Evolutionary conservation across 306 rosid genomes (phyloP), one percentile per base, ranked within the genome.

Genomic region (Prunus salicina): DNA sequence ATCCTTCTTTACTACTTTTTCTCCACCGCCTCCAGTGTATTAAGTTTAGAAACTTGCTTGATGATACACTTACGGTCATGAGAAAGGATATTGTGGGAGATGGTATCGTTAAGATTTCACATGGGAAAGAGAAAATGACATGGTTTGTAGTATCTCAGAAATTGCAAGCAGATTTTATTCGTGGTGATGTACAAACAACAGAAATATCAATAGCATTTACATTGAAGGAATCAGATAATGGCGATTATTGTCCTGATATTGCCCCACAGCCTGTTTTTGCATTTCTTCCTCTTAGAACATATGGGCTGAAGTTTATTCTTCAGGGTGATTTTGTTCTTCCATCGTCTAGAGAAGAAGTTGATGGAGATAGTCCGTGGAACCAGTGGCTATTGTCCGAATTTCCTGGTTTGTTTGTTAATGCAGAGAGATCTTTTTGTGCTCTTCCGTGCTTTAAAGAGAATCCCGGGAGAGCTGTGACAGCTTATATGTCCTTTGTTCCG

Each of bases 301-400:
- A 92, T 78, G 98, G 98, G 77, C 86, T 95, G 74, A 95, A 88
- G 66, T 92, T 95, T 81, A 95, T 95, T 75, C 87, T 95, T 85
- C 98, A 95, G 87, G 98, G 98, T 13, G 96, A 95, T 87, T 95
- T 95, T 86, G 93, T 90, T 82, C 93, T 95, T 78, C 97, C 98
- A 13, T 95, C 97, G 30, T 95, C 98, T 58, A 87, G 98, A 82
- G 98, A 95, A 87, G 98, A 95, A 81, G 98, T 95, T 67, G 97
- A 92, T 68, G 98, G 97, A 46, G 88, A 89, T 78, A 95, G 97
- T 82, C 89, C 93, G 60, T 95, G 98, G 98, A 95, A 95, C 74
- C 98, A 95, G 79, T 95, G 97, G 97, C 84, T 95, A 50, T 80
- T 92, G 84, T 89, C 96, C 3, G 92, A 95, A 84, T 92, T 92